phyloP scores from a whole-genome alignment of 2,329 filamentous ascomycete species.

The Penicillium hordei region DNA sequence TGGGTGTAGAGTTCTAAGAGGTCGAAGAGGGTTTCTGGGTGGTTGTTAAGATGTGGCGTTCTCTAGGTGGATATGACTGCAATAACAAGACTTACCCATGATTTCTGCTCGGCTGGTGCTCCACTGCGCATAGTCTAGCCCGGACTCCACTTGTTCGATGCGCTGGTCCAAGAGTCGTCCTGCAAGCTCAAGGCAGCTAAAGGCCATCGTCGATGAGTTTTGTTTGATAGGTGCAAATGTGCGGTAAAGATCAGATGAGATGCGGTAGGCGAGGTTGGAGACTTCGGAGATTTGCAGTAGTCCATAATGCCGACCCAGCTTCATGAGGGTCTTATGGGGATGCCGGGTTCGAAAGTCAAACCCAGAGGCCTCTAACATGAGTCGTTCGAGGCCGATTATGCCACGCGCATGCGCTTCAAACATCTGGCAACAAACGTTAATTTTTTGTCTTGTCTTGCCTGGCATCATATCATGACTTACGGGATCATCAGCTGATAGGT shows the following conservation, averaged over 20 bases:
- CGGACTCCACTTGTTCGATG: slow-evolving; percentile 50
- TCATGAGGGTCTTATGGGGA: slow-evolving; percentile 80
- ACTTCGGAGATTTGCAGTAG: slow-evolving; percentile 56
- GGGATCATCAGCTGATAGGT: slow-evolving; percentile 76
- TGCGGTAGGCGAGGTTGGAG: slow-evolving; percentile 70
- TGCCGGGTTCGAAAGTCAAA: slow-evolving; percentile 93
- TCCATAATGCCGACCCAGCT: slow-evolving; percentile 65
- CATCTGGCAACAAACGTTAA: slow-evolving; percentile 50
- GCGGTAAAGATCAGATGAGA: slow-evolving; percentile 86
- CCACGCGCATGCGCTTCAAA: slow-evolving; percentile 78
- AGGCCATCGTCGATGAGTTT: slow-evolving; percentile 77
- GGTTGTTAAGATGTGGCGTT: slow-evolving; percentile 27
- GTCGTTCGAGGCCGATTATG: slow-evolving; percentile 84
- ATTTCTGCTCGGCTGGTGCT: slow-evolving; percentile 49
- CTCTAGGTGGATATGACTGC: slow-evolving; percentile 6
- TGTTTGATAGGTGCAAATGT: slow-evolving; percentile 93
- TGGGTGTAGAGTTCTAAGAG: slow-evolving; percentile 90
- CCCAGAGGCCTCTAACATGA: slow-evolving; percentile 87
- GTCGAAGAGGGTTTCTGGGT: slow-evolving; percentile 77
- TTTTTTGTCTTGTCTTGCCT: background rate
- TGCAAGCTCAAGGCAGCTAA: slow-evolving; percentile 79
- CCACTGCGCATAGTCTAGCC: slow-evolving; percentile 51
- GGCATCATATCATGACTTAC: slow-evolving; percentile 47
- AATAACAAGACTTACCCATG: slow-evolving; percentile 51
- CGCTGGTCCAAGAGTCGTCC: slow-evolving; percentile 64